These are phyloP conservation scores for Trichoderma reesei DNA, from an alignment of 495 filamentous ascomycete species.

Conservation along the genomic window DNA sequence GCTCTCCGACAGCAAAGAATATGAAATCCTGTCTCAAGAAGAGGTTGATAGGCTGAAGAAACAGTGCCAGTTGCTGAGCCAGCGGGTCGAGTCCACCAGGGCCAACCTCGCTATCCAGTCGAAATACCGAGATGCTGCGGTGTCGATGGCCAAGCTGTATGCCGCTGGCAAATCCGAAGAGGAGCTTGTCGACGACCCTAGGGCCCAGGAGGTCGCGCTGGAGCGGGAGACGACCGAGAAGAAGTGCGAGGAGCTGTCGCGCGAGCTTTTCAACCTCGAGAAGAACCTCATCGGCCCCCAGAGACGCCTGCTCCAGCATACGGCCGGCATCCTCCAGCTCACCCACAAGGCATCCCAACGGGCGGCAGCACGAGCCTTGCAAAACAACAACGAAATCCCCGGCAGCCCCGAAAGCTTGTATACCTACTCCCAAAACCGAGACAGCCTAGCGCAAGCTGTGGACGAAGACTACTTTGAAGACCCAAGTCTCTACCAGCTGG, in stretches of 20 bases:
- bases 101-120: conserved; percentile 82
- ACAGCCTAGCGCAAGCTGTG: conserved; percentile 36
- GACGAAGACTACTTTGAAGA: conserved; percentile 64
- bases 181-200: conserved; percentile 23
- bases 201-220: conserved; percentile 54
- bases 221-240: conserved; percentile 63
- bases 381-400: conserved; percentile 42
- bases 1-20: conserved; percentile 72
- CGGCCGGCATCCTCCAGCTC: conserved; percentile 80
- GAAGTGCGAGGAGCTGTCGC: conserved; percentile 76
- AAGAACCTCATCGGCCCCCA: conserved; percentile 62
- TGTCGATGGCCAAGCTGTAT: conserved; percentile 72
- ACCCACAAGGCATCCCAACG: conserved; percentile 55
- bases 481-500: conserved; percentile 65
- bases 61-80: conserved; percentile 56
- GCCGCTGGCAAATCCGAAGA: conserved; percentile 12
- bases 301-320: conserved; percentile 71
- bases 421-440: conserved; percentile 45
- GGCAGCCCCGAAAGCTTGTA: conserved; percentile 61
- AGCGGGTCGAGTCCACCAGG: conserved; percentile 67
- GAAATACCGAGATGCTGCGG: conserved; percentile 87
- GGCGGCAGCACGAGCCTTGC: conserved; percentile 16
- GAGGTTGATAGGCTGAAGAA: conserved; percentile 89
- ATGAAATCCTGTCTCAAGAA: conserved; percentile 77
- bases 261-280: conserved; percentile 70